phyloP scores from a whole-genome alignment of 2,329 filamentous ascomycete genomes.

The Fusarium pilosicola region DNA sequence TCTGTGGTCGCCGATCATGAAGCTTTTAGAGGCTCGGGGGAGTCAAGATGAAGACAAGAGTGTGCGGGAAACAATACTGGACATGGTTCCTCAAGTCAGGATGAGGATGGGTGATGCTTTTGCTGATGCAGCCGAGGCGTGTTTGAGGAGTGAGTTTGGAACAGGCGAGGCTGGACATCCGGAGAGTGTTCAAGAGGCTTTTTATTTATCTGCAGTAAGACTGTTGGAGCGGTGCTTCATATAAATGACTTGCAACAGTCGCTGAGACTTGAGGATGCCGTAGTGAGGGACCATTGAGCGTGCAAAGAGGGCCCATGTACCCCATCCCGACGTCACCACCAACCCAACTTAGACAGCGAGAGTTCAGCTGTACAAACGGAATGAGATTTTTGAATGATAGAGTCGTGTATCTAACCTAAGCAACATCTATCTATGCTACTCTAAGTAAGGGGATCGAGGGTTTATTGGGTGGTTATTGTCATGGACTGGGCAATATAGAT shows the following conservation, averaged over 20 bases:
- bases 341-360: too few relatives aligned
- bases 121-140: rapidly evolving
- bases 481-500: too few relatives aligned
- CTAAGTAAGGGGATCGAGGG: too few relatives aligned
- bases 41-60: rapidly evolving
- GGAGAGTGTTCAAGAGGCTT: background rate
- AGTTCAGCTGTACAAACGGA: too few relatives aligned
- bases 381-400: too few relatives aligned
- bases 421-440: too few relatives aligned
- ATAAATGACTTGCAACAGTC: too few relatives aligned
- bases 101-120: background rate
- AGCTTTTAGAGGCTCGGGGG: rapidly evolving
- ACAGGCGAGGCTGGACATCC: background rate
- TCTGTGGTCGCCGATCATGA: rapidly evolving
- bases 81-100: background rate
- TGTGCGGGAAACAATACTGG: background rate
- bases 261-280: too few relatives aligned
- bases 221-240: background rate
- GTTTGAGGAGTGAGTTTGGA: background rate
- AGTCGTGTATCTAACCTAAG: too few relatives aligned
- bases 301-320: too few relatives aligned
- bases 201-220: background rate
- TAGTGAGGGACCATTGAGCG: too few relatives aligned
- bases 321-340: too few relatives aligned
- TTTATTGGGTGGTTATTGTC: rapidly evolving